phyloP scores from a whole-genome alignment of 441 rosid species.

The Mallotus repandus region DNA sequence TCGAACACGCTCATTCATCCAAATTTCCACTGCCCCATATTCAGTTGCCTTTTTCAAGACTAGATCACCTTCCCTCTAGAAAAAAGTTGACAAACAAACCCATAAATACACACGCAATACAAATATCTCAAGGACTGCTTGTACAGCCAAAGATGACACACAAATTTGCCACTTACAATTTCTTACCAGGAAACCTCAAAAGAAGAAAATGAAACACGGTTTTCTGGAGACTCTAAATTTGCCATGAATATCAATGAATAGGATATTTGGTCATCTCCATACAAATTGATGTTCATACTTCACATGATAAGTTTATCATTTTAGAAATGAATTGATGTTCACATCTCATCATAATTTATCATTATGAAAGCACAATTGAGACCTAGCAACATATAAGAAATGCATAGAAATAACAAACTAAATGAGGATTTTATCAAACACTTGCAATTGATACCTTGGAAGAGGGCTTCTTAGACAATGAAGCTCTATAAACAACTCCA shows the following conservation, averaged over 20 bases:
- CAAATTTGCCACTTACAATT: neutral
- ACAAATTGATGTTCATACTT: neutral
- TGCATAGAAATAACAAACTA: neutral
- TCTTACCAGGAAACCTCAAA: no score
- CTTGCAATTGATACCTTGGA: constrained; percentile 43
- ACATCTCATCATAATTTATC: neutral
- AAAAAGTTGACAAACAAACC: constrained; percentile 16
- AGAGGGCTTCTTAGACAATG: constrained; percentile 59
- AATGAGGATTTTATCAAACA: constrained; percentile 1
- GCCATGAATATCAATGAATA: neutral
- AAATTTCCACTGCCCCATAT: constrained; percentile 93
- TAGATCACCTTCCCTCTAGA: constrained; percentile 65
- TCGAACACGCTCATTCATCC: constrained; percentile 97
- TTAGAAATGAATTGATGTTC: neutral
- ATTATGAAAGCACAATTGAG: neutral
- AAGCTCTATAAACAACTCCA: constrained; percentile 78
- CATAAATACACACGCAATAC: neutral
- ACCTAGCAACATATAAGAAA: neutral
- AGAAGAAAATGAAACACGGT: no score
- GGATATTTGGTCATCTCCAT: neutral
- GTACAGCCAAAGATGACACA: neutral
- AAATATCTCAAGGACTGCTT: constrained; percentile 3
- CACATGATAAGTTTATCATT: neutral
- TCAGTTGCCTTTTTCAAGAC: constrained; percentile 95
- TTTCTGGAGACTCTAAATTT: no score